Conservation (phyloP, 1,284 basidiomycete genomes). For the Anthracocystis walkeri region DNA sequence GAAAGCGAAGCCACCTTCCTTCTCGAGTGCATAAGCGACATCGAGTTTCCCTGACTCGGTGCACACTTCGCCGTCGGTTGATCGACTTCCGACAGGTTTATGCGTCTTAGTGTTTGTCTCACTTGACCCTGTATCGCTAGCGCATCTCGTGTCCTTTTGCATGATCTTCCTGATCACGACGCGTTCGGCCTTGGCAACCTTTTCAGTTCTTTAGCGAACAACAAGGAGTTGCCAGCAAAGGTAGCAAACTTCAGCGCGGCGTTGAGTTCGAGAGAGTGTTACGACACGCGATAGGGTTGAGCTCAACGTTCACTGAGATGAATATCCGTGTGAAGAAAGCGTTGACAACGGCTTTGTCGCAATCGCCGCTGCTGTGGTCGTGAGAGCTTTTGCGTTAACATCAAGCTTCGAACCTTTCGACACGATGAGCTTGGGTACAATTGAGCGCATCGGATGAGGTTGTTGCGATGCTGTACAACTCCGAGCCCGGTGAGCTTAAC, state of each 20-base stretch:
- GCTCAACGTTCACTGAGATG: background rate
- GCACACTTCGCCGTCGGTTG: constrained; percentile 21
- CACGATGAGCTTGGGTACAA: background rate
- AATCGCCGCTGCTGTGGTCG: background rate
- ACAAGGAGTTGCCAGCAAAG: constrained; percentile 8
- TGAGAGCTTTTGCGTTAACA: background rate
- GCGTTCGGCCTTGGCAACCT: constrained; percentile 8
- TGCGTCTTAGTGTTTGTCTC: constrained; percentile 15
- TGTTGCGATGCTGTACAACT: constrained; percentile 16
- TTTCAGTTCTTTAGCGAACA: background rate
- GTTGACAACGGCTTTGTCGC: background rate
- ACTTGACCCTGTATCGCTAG: too few species aligned
- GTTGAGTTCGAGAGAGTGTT: background rate
- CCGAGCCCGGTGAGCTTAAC: constrained; percentile 9
- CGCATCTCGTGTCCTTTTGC: background rate
- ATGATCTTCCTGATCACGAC: background rate
- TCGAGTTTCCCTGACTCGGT: constrained; percentile 8
- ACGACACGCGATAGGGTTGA: background rate
- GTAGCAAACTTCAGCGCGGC: background rate
- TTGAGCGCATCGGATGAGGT: constrained; percentile 16
- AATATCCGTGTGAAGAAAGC: background rate
- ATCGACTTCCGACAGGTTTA: constrained; percentile 34
- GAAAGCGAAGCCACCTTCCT: background rate
- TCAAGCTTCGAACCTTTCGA: constrained; percentile 1
- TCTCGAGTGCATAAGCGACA: constrained; percentile 23